phyloP scores from a whole-genome alignment of 345 rosid species.

The Eucalyptus curtisii region DNA sequence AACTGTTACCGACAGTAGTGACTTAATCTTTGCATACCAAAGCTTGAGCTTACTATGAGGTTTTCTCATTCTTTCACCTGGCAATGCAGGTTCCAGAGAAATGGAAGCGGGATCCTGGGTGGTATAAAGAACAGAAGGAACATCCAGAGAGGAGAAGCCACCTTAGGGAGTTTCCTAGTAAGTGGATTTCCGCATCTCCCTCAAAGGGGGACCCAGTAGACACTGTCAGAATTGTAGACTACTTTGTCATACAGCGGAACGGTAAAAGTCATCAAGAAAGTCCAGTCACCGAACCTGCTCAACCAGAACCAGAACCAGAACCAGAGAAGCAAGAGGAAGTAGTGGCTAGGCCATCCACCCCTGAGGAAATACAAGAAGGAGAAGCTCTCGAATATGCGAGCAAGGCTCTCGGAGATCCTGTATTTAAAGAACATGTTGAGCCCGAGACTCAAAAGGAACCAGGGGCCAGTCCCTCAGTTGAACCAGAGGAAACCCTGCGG shows the following conservation, averaged over 20 bases:
- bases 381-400: no score
- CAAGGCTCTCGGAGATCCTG: no score
- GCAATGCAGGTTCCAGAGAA: slow-evolving; percentile 37
- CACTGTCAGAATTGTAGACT: slow-evolving; percentile 62
- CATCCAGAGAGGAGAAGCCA: slow-evolving; percentile 36
- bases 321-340: no score
- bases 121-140: slow-evolving; percentile 59
- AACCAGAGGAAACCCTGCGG: no score
- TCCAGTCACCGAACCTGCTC: no score
- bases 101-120: slow-evolving; percentile 79
- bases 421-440: no score
- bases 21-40: not conserved
- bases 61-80: not conserved
- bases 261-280: not conserved
- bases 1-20: not conserved
- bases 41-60: not conserved
- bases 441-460: no score
- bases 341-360: no score
- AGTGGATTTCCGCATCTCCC: slow-evolving; percentile 47
- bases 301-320: no score
- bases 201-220: slow-evolving; percentile 48
- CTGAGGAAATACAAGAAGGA: no score
- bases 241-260: slow-evolving; percentile 34
- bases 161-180: slow-evolving; percentile 49
- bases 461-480: no score